Base-by-base conservation (phyloP, 805 yeast species). In the Diddensiella transvaalensis region DNA sequence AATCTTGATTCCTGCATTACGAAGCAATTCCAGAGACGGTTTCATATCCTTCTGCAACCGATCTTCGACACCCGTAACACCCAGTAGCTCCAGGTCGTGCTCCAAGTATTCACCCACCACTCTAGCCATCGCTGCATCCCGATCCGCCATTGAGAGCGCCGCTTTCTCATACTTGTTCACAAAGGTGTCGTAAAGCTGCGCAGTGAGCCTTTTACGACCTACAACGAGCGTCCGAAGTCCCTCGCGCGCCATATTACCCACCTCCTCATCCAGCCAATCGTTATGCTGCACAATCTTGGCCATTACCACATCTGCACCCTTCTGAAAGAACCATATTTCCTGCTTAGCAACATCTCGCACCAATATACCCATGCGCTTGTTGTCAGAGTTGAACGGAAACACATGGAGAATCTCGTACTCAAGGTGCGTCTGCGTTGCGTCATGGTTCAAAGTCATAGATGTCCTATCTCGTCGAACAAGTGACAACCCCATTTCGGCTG, bases 261-360 rank as follows among this genome's bases (percentile, higher is more conserved):
- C 88, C 66, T 93, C 99, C 69, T 93, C 99, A 50, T 95, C 99
- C 22, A 93, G 70, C 99, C 99, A 93, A 63, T 91, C 98, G 62
- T 83, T 89, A 35, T 76, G 76, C 57, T 80, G 84, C 10, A 93
- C 98, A 52, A 91, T 86, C 21, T 72, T 75, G 13, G 78, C 67
- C 96, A 93, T 93, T 3, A 89, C 96, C 0, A 95, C 82, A 65
- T 93, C 99, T 2, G 99, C 99, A 53, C 99, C 99, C 63, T 93
- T 93, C 60, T 86, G 78, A 63, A 85, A 71, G 63, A 95, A 93
- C 90, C 90, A 87, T 22, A 80, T 66, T 56, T 87, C 96, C 46
- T 79, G 83, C 32, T 75, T 77, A 19, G 74, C 69, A 30, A 67
- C 66, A 59, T 85, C 93, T 50, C 72, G 73, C 1, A 90, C 80